Evolutionary conservation across 169 alveolate genomes (phyloP).

Genomic region (Cryptosporidium baileyi): DNA sequence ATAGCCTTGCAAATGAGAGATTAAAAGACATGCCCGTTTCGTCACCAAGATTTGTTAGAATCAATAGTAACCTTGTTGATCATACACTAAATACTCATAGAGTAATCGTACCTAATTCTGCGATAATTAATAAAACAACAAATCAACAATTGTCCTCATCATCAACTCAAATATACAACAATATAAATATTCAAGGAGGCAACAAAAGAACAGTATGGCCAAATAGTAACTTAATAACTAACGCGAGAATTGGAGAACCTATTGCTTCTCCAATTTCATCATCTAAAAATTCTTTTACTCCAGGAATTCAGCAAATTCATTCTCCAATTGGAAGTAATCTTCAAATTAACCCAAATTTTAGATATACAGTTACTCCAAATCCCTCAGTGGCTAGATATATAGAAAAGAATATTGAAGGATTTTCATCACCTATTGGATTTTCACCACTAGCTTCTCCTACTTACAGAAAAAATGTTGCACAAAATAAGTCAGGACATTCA

Average conservation of each 20-base stretch:
- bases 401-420: conserved; percentile 4
- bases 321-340: background rate
- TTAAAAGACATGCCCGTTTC: background rate
- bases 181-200: conserved; percentile 12
- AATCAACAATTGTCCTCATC: background rate
- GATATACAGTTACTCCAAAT: conserved; percentile 51
- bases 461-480: conserved; percentile 41
- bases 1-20: background rate
- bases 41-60: conserved; percentile 51
- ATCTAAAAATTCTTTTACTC: background rate
- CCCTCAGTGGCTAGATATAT: conserved; percentile 49
- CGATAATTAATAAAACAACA: background rate
- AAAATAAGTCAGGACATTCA: background rate
- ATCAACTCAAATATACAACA: background rate
- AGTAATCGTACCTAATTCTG: background rate
- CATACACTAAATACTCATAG: conserved; percentile 2
- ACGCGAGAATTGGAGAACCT: conserved; percentile 34
- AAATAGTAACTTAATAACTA: conserved; percentile 22
- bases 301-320: background rate
- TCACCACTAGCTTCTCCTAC: conserved; percentile 57
- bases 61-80: conserved; percentile 48
- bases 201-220: conserved; percentile 51
- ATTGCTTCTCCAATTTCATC: background rate
- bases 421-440: conserved; percentile 29
- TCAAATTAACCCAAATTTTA: background rate